Evolutionary conservation across 352 stramenopile species (phyloP).

Genomic region (Halophytophthora polymorphica): DNA sequence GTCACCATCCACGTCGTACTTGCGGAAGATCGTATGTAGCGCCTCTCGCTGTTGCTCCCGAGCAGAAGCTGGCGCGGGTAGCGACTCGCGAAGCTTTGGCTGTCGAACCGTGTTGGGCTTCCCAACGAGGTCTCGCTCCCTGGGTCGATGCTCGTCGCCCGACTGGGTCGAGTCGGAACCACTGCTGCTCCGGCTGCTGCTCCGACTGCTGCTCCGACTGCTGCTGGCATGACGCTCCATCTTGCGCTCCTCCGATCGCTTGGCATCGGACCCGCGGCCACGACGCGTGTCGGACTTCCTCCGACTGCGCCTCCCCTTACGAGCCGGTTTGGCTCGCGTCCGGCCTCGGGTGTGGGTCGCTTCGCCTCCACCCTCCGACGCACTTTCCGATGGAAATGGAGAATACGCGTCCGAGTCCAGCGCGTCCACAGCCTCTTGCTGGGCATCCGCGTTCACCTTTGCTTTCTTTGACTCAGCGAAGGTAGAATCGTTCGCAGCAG

Average conservation of each 20-base stretch:
- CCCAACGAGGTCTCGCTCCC: too few relatives aligned
- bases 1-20: constrained; percentile 53
- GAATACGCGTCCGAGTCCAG: constrained; percentile 40
- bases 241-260: too few relatives aligned
- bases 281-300: too few relatives aligned
- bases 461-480: too few relatives aligned
- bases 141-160: too few relatives aligned
- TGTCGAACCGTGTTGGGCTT: too few relatives aligned
- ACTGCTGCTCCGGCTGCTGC: background rate
- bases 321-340: background rate
- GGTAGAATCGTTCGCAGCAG: too few relatives aligned
- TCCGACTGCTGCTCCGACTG: background rate
- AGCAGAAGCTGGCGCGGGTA: too few relatives aligned
- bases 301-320: background rate
- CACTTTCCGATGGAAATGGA: constrained; percentile 13
- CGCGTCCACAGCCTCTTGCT: constrained; percentile 13
- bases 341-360: background rate
- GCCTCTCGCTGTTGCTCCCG: constrained; percentile 5
- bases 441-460: background rate
- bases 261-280: too few relatives aligned
- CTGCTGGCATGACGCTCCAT: background rate
- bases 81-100: too few relatives aligned
- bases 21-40: constrained; percentile 36
- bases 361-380: constrained; percentile 3
- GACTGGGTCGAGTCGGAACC: background rate